Base-by-base conservation (phyloP, 225 moss, liverwort and hornwort species). In the Neckera pumila region DNA sequence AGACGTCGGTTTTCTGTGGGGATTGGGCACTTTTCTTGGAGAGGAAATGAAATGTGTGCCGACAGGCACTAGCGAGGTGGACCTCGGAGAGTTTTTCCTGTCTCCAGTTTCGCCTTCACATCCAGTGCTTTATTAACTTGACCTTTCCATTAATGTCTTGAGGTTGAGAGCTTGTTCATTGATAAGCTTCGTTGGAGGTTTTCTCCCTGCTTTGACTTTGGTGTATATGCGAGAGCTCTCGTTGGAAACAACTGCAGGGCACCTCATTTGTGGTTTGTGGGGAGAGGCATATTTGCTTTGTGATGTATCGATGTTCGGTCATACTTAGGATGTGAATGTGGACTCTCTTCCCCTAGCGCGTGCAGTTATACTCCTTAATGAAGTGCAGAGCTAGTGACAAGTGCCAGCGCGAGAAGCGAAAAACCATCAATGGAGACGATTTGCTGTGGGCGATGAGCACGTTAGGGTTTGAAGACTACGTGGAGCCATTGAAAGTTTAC, bases 371-470 rank as follows among this genome's bases (percentile, higher is more conserved):
- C 87, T 84, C 91, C 93, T 97, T 93, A 79, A 91, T 92, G 14
- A 14, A 87, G 72, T 49, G 69, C 91, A 98, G 97, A 93, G 98
- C 98, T 33, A 96, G 97, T 87, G 98, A 98, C 83, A 98, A 98
- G 90, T 98, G 98, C 85, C 98, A 98, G 88, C 87, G 98, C 28
- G 97, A 98, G 43, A 98, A 97, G 89, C 88, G 97, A 10, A 98
- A 97, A 87, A 98, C 98, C 4, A 98, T 98, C 66, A 98, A 98
- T 56, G 98, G 98, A 17, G 98, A 98, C 67, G 98, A 98, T 87
- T 85, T 98, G 40, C 90, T 98, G 9, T 97, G 98, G 98, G 98
- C 98, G 42, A 98, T 98, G 98, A 98, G 98, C 90, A 98, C 98
- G 34, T 89, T 98, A 92, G 96, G 98, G 91, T 98, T 98, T 56